These are phyloP conservation scores for Vanrija sp. DNA, from an alignment of 1,284 basidiomycete species.

Conservation along the genomic window DNA sequence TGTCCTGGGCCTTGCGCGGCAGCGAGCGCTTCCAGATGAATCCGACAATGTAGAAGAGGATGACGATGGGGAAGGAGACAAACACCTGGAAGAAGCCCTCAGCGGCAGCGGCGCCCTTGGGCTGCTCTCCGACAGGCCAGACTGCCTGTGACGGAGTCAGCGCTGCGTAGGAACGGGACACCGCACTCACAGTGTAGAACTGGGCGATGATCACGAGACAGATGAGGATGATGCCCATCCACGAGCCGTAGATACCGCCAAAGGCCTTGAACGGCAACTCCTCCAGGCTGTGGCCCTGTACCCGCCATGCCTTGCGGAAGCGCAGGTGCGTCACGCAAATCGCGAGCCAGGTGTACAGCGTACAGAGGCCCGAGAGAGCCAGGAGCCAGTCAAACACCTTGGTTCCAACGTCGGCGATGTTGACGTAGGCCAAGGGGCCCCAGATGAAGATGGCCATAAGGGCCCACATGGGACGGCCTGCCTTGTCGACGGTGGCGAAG, in stretches of 20 bases:
- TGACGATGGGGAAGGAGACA: slow-evolving; percentile 45
- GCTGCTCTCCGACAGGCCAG: slow-evolving; percentile 11
- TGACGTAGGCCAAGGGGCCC: slow-evolving; percentile 48
- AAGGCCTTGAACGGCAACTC: slow-evolving; percentile 50
- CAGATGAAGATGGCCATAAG: slow-evolving; percentile 44
- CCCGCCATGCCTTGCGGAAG: slow-evolving; percentile 50
- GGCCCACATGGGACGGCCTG: slow-evolving; percentile 52
- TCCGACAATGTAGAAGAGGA: slow-evolving; percentile 41
- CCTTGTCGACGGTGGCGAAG: slow-evolving; percentile 53
- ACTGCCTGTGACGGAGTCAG: slow-evolving; percentile 24
- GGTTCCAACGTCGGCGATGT: slow-evolving; percentile 29
- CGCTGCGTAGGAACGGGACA: background rate
- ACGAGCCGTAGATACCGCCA: slow-evolving; percentile 51
- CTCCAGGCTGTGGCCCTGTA: slow-evolving; percentile 47
- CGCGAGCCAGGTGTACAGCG: slow-evolving; percentile 52
- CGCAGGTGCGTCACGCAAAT: slow-evolving; percentile 40
- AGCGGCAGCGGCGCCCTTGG: slow-evolving; percentile 33
- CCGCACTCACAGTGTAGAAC: slow-evolving; percentile 31
- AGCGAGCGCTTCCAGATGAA: slow-evolving; percentile 44
- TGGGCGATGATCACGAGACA: slow-evolving; percentile 41
- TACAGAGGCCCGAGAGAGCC: slow-evolving; percentile 53
- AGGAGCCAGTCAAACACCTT: slow-evolving; percentile 51
- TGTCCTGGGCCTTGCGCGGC: slow-evolving; percentile 41
- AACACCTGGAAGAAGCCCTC: slow-evolving; percentile 45
- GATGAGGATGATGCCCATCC: slow-evolving; percentile 46